phyloP scores from a whole-genome alignment of 1,284 basidiomycete species.

The Anthracocystis panici-leucophaei region DNA sequence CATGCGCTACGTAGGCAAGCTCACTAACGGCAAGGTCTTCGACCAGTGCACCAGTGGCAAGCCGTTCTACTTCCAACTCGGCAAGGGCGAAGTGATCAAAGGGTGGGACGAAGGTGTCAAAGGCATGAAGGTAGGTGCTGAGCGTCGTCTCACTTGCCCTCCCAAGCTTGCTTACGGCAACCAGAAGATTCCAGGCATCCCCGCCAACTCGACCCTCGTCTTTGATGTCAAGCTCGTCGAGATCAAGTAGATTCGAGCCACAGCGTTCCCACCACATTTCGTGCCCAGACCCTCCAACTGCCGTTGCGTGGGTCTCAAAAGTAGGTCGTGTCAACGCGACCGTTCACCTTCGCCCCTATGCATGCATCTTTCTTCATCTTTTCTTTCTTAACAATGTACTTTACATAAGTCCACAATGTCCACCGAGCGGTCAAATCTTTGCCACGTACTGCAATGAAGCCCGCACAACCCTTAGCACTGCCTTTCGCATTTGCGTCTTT shows the following conservation, averaged over 20 bases:
- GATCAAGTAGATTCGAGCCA: conserved; percentile 69
- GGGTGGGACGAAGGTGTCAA: conserved; percentile 88
- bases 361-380: too few relatives aligned
- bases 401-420: neutral
- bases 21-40: conserved; percentile 85
- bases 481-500: neutral
- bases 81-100: conserved; percentile 90
- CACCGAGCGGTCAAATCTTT: neutral
- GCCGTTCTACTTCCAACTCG: conserved; percentile 88
- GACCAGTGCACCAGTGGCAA: conserved; percentile 89
- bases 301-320: too few relatives aligned
- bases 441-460: neutral
- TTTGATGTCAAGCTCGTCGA: conserved; percentile 75
- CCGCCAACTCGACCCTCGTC: conserved; percentile 72
- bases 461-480: neutral
- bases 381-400: neutral
- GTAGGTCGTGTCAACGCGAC: too few relatives aligned
- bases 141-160: conserved; percentile 85
- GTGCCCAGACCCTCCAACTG: too few relatives aligned
- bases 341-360: too few relatives aligned
- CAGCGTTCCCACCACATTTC: too few relatives aligned
- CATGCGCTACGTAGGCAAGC: conserved; percentile 92
- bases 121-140: conserved; percentile 92
- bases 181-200: conserved; percentile 73
- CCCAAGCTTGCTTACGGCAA: conserved; percentile 73